Evolutionary conservation across 352 stramenopile genomes (phyloP), one percentile per base, ranked within the genome.

Genomic region (Phytophthora sojae): DNA sequence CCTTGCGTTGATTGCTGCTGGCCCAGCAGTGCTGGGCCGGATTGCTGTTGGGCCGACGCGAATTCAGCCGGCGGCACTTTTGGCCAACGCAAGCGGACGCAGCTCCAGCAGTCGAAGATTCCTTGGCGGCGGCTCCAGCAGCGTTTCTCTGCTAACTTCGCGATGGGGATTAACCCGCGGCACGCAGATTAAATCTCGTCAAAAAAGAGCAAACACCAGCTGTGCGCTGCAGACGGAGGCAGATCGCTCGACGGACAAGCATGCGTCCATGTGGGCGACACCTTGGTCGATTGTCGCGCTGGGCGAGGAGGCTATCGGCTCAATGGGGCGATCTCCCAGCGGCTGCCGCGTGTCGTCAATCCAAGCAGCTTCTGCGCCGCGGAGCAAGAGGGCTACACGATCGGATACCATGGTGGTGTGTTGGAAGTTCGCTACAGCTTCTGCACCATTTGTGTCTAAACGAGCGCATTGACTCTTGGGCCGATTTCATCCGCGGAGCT

Each of bases 151-250:
- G 26, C 52, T 57, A 29, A 60, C 42, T 64, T 51, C 53, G 17
- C 42, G 39, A 42, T 12, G 26, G 52, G 35, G 53, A 11, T 65
- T 45, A 67, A 56, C 53, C 62, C 63, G 64, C 64, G 57, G 14
- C 57, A 21, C 39, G 49, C 64, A 71, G 57, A 71, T 71, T 66
- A 71, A 71, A 71, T 71, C 57, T 71, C 47, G 57, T 37, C 32
- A 61, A 61, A 61, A 68, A 68, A 61, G 56, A 42, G 9, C 19
- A 3, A 44, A 53, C n/a, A 25, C 62, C 63, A 69, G 54, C 53
- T 69, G 63, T 29, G 32, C 59, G 49, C 49, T 45, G 23, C 55
- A 4, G 61, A 53, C 53, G 42, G 14, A 39, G 5, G 21, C 7
- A 29, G 30, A n/a, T 47, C 39, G 39, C 14, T 39, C 32, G 32